A percentile compares a stretch with the other conserved stretches of the same genome.
Conservation (phyloP, 768 basidiomycete species). For the Lactarius tabidus region DNA sequence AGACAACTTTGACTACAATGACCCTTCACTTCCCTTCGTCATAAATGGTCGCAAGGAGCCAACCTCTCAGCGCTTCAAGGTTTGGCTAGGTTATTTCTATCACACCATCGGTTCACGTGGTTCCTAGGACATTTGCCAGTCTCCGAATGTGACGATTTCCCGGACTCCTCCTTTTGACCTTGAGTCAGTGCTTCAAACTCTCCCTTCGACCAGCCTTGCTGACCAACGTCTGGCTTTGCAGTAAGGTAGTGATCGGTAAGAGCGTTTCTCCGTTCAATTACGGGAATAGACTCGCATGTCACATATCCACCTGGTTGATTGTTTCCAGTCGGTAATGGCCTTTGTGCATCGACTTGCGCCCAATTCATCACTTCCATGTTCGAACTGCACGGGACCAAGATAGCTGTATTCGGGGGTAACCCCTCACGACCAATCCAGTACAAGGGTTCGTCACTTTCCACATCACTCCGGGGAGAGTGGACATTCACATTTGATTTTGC, state of each 20-base stretch:
- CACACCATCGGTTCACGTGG: not conserved
- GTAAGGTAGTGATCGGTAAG: conserved; percentile 20
- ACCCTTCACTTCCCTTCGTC: conserved; percentile 29
- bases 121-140: conserved; percentile 35
- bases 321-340: conserved; percentile 21
- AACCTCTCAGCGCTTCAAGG: conserved; percentile 35
- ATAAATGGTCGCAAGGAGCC: conserved; percentile 33
- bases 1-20: conserved; percentile 30
- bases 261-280: not conserved
- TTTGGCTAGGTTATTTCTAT: conserved; percentile 21
- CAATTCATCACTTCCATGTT: conserved; percentile 53
- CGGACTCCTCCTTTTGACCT: conserved; percentile 19
- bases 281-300: no score
- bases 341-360: conserved; percentile 54
- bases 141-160: conserved; percentile 17
- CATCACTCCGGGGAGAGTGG: not conserved
- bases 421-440: conserved; percentile 43
- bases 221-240: not conserved
- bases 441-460: conserved; percentile 34
- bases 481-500: not conserved
- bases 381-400: conserved; percentile 45
- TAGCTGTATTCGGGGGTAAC: conserved; percentile 51
- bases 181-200: conserved; percentile 2
- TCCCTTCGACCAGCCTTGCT: not conserved
- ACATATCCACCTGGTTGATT: not conserved